phyloP scores from a whole-genome alignment of 2,329 filamentous ascomycete genomes.

The Epichloe glyceriae region DNA sequence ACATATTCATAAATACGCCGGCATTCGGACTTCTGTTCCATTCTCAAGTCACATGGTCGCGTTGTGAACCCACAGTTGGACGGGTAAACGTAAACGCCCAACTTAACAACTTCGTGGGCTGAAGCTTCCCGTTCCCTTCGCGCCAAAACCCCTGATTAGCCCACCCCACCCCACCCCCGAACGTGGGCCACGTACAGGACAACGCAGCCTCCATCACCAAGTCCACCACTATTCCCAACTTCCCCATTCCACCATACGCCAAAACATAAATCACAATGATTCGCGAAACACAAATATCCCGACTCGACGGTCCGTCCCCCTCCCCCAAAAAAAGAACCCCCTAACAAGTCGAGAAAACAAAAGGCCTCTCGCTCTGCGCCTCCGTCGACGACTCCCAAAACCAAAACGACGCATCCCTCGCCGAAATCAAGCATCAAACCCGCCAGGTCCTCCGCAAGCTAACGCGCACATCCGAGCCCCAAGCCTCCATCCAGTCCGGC shows the following conservation, averaged over 20 bases:
- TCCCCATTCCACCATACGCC: not conserved
- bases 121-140: not conserved
- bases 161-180: slow-evolving; percentile 7
- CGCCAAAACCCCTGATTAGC: slow-evolving; percentile 8
- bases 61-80: not conserved
- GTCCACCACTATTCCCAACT: not conserved
- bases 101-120: not conserved
- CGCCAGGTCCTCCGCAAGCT: slow-evolving; percentile 83
- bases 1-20: too few relatives aligned
- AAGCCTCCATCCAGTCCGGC: slow-evolving; percentile 83
- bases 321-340: not conserved
- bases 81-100: not conserved
- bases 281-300: slow-evolving; percentile 82
- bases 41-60: too few relatives aligned
- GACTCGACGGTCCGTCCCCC: slow-evolving; percentile 61
- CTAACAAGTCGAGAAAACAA: not conserved
- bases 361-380: slow-evolving; percentile 87
- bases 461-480: slow-evolving; percentile 75
- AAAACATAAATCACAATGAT: slow-evolving; percentile 46
- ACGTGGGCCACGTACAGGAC: not conserved
- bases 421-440: slow-evolving; percentile 80
- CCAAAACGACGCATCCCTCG: slow-evolving; percentile 48
- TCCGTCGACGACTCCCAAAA: slow-evolving; percentile 65
- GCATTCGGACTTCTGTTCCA: too few relatives aligned
- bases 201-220: not conserved